These are phyloP conservation scores for Gastrodia elata DNA, from an alignment of 106 monocot genomes.

Conservation along the genomic window DNA sequence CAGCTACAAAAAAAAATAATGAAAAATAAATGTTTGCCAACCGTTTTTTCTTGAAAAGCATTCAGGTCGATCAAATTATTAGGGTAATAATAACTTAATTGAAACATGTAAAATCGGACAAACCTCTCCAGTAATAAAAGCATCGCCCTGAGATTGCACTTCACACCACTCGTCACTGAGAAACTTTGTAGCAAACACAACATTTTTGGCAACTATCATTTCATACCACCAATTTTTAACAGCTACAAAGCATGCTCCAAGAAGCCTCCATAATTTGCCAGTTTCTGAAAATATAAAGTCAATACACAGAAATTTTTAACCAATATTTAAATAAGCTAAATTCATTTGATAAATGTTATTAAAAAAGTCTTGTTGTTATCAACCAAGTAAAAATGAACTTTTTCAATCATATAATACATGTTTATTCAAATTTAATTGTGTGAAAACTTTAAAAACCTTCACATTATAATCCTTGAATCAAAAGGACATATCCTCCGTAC, in stretches of 20 bases:
- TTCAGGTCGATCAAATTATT: not conserved
- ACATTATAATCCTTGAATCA: too few relatives aligned
- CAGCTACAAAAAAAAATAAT: not conserved
- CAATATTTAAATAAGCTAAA: not conserved
- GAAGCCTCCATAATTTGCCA: conserved; percentile 27
- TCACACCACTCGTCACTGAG: conserved; percentile 55
- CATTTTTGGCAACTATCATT: conserved; percentile 18
- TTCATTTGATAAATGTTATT: not conserved
- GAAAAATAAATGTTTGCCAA: not conserved
- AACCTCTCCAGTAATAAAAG: conserved; percentile 42
- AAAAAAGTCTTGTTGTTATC: too few relatives aligned
- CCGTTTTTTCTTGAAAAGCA: not conserved
- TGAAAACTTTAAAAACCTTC: too few relatives aligned
- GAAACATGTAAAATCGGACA: not conserved
- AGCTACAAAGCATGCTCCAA: conserved; percentile 34
- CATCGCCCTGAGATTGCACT: conserved; percentile 20
- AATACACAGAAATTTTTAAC: not conserved
- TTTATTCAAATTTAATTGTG: too few relatives aligned
- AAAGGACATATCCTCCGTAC: too few relatives aligned
- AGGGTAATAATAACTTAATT: conserved; percentile 6
- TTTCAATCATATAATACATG: too few relatives aligned
- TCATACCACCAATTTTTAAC: conserved; percentile 55
- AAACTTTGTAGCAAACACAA: conserved; percentile 39
- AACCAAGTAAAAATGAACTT: too few relatives aligned
- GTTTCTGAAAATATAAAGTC: conserved; percentile 1